A percentile compares a stretch with the other conserved stretches of the same genome.
Conservation (phyloP, 441 rosid species). For the Gossypium trilobum region DNA sequence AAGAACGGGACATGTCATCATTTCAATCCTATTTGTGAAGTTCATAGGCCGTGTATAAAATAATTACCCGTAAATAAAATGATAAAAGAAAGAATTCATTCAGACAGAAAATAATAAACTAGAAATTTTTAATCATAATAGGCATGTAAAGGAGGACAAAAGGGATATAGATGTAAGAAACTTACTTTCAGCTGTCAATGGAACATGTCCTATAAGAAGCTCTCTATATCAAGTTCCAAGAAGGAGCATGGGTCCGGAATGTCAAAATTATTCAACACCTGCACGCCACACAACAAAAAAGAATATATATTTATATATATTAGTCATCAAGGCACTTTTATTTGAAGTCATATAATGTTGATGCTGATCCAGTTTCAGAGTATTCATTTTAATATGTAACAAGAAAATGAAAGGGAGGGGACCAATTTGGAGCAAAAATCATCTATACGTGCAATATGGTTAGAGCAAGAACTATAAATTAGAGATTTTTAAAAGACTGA, state of each 20-base stretch:
- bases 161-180: not conserved
- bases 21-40: too few relatives aligned
- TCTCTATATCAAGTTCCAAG: constrained; percentile 61
- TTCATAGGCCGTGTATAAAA: too few relatives aligned
- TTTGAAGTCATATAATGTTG: not conserved
- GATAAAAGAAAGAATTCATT: not conserved
- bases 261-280: constrained; percentile 81
- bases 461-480: not conserved
- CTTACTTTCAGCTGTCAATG: not conserved
- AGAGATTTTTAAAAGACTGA: not conserved
- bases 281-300: constrained; percentile 13
- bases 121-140: not conserved
- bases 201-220: constrained; percentile 28
- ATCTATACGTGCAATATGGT: not conserved
- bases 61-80: not conserved
- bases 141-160: not conserved
- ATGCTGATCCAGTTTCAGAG: not conserved
- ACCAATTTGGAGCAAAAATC: not conserved
- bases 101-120: not conserved
- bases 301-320: not conserved
- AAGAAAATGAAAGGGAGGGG: not conserved
- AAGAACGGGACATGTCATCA: too few relatives aligned
- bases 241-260: constrained; percentile 78
- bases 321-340: not conserved
- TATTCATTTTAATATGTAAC: not conserved